Conservation (phyloP, 2,329 filamentous ascomycete species). For the Teratosphaeriaceae sp. region DNA sequence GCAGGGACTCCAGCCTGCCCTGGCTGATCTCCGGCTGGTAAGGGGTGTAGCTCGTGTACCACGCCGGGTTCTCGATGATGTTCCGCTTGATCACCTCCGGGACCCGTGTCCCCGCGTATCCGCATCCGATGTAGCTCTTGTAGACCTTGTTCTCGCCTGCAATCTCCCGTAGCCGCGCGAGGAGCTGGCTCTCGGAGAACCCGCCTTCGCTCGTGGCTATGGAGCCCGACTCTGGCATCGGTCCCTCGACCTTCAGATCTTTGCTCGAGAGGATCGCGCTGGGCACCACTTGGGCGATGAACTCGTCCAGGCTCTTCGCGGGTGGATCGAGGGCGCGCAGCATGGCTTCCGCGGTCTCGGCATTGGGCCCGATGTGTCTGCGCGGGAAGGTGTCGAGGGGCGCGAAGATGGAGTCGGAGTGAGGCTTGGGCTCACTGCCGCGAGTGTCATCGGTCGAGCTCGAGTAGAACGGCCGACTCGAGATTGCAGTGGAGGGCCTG, state of each 20-base stretch:
- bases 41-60: constrained; percentile 97
- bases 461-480: constrained; percentile 24
- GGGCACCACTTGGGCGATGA: constrained; percentile 78
- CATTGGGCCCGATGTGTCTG: constrained; percentile 80
- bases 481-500: constrained; percentile 6
- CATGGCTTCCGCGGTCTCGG: constrained; percentile 67
- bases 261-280: constrained; percentile 65
- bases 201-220: constrained; percentile 33
- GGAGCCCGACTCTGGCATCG: constrained; percentile 36
- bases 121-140: constrained; percentile 71
- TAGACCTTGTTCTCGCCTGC: constrained; percentile 56
- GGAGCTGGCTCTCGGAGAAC: constrained; percentile 54
- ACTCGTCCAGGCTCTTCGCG: constrained; percentile 66
- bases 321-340: constrained; percentile 71
- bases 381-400: constrained; percentile 63
- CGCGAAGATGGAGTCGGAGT: constrained; percentile 32
- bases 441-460: constrained; percentile 21
- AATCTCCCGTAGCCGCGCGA: constrained; percentile 48
- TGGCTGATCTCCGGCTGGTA: constrained; percentile 98
- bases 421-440: constrained; percentile 16
- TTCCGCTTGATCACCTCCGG: constrained; percentile 91
- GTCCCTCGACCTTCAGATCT: constrained; percentile 52
- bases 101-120: constrained; percentile 81
- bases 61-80: constrained; percentile 84
- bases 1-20: constrained; percentile 79